Evolutionary conservation across 345 rosid species (phyloP).

Genomic region (Dipteronia dyeriana): DNA sequence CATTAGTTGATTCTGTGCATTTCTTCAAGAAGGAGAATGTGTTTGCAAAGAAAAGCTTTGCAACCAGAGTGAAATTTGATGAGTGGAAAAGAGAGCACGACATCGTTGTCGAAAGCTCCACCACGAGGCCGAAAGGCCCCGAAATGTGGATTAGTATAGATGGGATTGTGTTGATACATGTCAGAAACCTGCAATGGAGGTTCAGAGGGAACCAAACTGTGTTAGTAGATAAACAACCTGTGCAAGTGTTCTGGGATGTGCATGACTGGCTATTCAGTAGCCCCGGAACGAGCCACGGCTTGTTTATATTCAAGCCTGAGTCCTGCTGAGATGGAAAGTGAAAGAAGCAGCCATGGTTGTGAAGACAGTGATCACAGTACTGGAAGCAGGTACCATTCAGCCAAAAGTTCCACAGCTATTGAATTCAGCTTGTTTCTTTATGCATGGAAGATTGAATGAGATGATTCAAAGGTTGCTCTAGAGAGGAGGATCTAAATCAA

Average conservation of each 20-base stretch:
- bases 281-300: constrained; percentile 65
- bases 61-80: constrained; percentile 70
- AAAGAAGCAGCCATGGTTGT: constrained; percentile 47
- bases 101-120: constrained; percentile 78
- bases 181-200: constrained; percentile 89
- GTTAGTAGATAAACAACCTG: constrained; percentile 63
- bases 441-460: constrained; percentile 89
- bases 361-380: constrained; percentile 55
- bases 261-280: constrained; percentile 87
- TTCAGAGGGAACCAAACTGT: constrained; percentile 96
- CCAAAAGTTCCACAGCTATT: constrained; percentile 37
- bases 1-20: constrained; percentile 58
- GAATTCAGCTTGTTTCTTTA: constrained; percentile 85
- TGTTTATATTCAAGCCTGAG: constrained; percentile 91
- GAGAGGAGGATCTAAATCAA: background rate
- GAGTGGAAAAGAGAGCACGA: constrained; percentile 72
- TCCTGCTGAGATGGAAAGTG: constrained; percentile 52
- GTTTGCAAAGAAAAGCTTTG: constrained; percentile 75
- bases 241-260: constrained; percentile 88
- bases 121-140: constrained; percentile 57
- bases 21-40: constrained; percentile 80
- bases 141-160: constrained; percentile 98
- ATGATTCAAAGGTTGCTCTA: background rate
- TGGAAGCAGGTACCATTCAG: constrained; percentile 62
- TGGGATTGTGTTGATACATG: constrained; percentile 69